phyloP scores from a whole-genome alignment of 176 grass and related monocot species.

The Melocanna baccifera region DNA sequence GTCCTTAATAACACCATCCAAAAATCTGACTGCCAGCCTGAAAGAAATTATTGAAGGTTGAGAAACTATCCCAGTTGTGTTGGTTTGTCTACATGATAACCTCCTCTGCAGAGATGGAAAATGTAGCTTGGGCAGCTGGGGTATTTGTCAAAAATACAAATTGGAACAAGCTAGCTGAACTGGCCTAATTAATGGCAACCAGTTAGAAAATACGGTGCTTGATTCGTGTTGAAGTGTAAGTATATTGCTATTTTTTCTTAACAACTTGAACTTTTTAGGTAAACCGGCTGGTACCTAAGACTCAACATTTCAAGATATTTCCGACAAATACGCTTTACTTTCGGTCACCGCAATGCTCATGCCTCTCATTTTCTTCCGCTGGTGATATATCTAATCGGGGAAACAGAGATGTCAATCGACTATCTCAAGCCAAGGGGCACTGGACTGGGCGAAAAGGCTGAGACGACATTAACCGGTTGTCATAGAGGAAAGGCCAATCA shows the following conservation, averaged over 20 bases:
- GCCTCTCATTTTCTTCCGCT: neutral
- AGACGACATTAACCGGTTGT: rapidly evolving
- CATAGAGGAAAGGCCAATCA: too few relatives aligned
- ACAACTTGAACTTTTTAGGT: neutral
- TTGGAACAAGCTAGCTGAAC: neutral
- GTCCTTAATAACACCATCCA: neutral
- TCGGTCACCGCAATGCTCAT: neutral
- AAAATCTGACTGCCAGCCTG: neutral
- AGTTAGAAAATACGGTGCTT: neutral
- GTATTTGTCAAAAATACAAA: neutral
- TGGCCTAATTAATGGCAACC: neutral
- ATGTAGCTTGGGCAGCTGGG: neutral
- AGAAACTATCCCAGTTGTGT: neutral
- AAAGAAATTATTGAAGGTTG: neutral
- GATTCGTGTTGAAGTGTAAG: neutral
- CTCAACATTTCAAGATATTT: neutral
- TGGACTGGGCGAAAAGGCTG: neutral
- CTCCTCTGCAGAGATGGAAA: neutral
- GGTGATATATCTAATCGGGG: neutral
- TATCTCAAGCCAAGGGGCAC: neutral
- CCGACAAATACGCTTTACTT: neutral
- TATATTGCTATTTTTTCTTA: neutral
- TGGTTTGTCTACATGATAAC: neutral
- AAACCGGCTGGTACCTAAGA: neutral
- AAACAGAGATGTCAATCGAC: neutral